Base-by-base conservation (phyloP, 2,329 filamentous ascomycete genomes). In the Tothia fuscella region DNA sequence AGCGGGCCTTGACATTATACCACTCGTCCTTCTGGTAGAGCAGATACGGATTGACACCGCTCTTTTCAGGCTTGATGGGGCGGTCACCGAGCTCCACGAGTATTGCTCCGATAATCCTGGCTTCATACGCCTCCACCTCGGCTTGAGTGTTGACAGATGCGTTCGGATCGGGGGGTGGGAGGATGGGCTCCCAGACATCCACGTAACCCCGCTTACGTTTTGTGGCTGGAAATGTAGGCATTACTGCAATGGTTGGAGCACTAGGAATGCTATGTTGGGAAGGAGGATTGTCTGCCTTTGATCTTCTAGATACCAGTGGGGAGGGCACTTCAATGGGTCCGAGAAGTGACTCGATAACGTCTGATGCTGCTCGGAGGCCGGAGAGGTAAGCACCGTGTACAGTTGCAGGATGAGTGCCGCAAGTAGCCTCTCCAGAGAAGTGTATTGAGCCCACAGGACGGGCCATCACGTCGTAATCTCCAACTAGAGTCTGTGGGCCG, bases 361-460 rank as follows among this genome's bases (percentile, higher is more conserved):
- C 88, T 3, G 83, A 80, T 9, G 91, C 91, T 3, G 82, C 91
- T 38, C 91, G 80, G 5, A 98, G 69, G 3, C 91, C 93, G 2
- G 91, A 95, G 3, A 98, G 68, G 56, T 96, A 98, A 6, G 91
- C 93, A 5, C 91, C 91, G 51, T 98, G 91, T 1, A 98, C 91
- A 2, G 91, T 98, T 24, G 93, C 91, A 10, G 93, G 91, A 56
- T 98, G 88, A 1, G 87, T 94, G 35, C 85, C 87, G 51, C 84
- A 95, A 1, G 93, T 98, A 46, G 94, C 91, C 61, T 98, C 91
- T 36, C 91, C 91, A 13, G 89, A 91, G 60, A 98, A 98, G 61
- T 89, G 85, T 6, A 98, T 67, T 49, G 93, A 93, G 24, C 86
- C 88, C 24, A 95, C 70, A 1, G 82, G 68, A 37, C 75, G 74